Conservation (phyloP, 352 stramenopile species). For the Poterioochromonas sp. region DNA sequence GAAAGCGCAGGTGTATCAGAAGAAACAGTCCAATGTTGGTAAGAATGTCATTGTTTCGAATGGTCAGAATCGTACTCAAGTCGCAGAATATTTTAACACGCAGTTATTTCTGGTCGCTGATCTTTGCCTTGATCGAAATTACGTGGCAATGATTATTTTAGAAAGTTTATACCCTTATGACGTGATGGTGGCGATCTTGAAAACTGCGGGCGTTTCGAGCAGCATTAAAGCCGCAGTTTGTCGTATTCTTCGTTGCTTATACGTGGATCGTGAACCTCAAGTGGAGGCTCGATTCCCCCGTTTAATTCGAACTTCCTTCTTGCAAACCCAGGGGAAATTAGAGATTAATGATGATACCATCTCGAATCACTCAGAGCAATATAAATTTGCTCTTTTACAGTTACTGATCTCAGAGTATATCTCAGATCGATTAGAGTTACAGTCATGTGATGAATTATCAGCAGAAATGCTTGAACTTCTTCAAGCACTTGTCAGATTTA, state of each 20-base stretch:
- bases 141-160: constrained; percentile 5
- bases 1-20: background rate
- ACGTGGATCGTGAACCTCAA: constrained; percentile 27
- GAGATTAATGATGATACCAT: too few species aligned
- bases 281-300: background rate
- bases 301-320: constrained; percentile 23
- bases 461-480: constrained; percentile 5
- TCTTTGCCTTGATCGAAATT: constrained; percentile 26
- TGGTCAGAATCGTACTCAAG: background rate
- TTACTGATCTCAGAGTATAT: constrained; percentile 21
- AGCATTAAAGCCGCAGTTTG: constrained; percentile 10
- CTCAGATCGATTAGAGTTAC: background rate
- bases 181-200: constrained; percentile 10
- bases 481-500: background rate
- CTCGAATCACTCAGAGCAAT: background rate
- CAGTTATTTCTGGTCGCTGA: constrained; percentile 20
- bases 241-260: constrained; percentile 14
- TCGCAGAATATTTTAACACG: constrained; percentile 15
- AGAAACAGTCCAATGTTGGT: background rate
- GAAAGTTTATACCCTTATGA: constrained; percentile 4
- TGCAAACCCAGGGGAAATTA: too few species aligned
- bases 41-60: background rate
- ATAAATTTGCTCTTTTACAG: constrained; percentile 15
- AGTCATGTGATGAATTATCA: constrained; percentile 18
- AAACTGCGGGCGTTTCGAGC: background rate